Evolutionary conservation across 1,139 yeast species (phyloP).

Genomic region (Scheffersomyces lignicola): DNA sequence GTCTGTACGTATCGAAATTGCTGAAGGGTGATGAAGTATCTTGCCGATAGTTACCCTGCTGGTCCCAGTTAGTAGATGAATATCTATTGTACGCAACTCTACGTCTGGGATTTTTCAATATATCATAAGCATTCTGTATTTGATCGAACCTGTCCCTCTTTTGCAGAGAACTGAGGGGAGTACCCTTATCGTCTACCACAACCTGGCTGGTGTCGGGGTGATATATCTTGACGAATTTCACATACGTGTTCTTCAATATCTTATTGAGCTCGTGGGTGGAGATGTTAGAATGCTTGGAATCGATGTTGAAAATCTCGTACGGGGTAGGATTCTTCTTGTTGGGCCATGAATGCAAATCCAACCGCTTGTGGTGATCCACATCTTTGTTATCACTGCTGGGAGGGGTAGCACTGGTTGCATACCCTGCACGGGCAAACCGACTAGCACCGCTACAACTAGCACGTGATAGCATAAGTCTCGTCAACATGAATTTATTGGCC

Average conservation of each 20-base stretch:
- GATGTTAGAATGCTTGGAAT: constrained; percentile 11
- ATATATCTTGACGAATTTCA: constrained; percentile 70
- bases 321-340: constrained; percentile 61
- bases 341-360: constrained; percentile 53
- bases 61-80: constrained; percentile 27
- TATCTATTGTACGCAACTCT: constrained; percentile 34
- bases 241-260: constrained; percentile 55
- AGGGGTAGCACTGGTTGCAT: constrained; percentile 4
- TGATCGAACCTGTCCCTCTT: constrained; percentile 66
- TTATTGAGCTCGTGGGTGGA: constrained; percentile 35
- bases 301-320: constrained; percentile 64
- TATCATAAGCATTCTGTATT: constrained; percentile 71
- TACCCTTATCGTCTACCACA: constrained; percentile 25
- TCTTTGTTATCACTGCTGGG: not conserved
- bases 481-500: too few relatives aligned
- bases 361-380: constrained; percentile 15
- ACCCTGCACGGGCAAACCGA: not conserved
- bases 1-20: constrained; percentile 35
- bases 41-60: constrained; percentile 14
- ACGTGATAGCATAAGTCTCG: too few relatives aligned
- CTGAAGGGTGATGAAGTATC: constrained; percentile 36
- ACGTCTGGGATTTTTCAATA: constrained; percentile 58
- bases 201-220: constrained; percentile 73
- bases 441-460: not conserved
- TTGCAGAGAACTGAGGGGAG: constrained; percentile 30